These are phyloP conservation scores for Diaporthe citri DNA, from an alignment of 2,329 filamentous ascomycete genomes.

Conservation along the genomic window DNA sequence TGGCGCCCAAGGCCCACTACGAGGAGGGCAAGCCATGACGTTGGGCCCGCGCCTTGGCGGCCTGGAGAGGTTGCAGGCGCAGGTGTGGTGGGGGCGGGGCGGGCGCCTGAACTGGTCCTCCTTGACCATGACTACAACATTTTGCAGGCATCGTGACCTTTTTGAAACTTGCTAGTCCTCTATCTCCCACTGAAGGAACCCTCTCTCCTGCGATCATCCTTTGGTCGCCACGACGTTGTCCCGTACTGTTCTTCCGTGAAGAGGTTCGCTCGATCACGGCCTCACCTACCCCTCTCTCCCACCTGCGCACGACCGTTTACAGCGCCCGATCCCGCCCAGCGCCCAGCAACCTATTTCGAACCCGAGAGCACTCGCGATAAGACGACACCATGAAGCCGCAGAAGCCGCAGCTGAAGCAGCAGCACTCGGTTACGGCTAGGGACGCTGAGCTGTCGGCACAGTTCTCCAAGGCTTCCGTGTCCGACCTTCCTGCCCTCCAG, in stretches of 20 bases:
- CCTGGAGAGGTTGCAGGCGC: background rate
- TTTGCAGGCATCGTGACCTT: conserved; percentile 25
- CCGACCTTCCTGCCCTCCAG: conserved; percentile 46
- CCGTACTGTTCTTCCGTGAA: background rate
- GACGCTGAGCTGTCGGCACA: conserved; percentile 39
- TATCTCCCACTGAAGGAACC: background rate
- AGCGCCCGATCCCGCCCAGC: background rate
- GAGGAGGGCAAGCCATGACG: conserved; percentile 12
- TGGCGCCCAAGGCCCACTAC: background rate
- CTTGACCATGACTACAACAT: conserved; percentile 1
- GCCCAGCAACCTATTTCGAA: background rate
- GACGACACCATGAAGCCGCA: conserved; percentile 50
- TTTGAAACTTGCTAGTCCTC: background rate
- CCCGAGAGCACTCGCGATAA: background rate
- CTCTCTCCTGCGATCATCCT: background rate
- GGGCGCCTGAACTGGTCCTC: conserved; percentile 6
- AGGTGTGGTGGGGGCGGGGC: conserved; percentile 23
- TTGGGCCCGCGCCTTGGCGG: conserved; percentile 19
- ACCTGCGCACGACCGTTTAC: conserved; percentile 4
- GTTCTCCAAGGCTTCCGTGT: conserved; percentile 36
- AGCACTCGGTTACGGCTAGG: conserved; percentile 30
- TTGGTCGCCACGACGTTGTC: background rate
- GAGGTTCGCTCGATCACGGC: conserved; percentile 7
- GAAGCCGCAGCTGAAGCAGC: conserved; percentile 49
- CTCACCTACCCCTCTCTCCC: background rate